These are phyloP conservation scores for Russula compacta DNA, from an alignment of 768 basidiomycete species.

Conservation along the genomic window DNA sequence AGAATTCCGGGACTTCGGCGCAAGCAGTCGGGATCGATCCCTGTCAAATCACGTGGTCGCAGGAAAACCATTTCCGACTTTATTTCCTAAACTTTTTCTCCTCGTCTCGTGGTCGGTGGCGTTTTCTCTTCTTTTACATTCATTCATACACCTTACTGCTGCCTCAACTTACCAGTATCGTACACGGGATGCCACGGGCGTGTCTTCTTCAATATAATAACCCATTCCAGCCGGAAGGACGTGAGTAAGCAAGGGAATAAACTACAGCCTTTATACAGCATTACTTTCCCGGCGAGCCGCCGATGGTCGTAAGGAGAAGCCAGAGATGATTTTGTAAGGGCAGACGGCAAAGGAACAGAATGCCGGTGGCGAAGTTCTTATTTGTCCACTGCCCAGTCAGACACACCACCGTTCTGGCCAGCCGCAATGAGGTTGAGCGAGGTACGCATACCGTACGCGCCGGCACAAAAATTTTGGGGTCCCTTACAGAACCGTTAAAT, in stretches of 20 bases:
- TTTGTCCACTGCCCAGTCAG: too few species aligned
- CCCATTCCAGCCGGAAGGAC: background rate
- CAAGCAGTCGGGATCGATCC: too few species aligned
- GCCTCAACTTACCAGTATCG: too few species aligned
- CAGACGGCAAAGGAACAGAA: background rate
- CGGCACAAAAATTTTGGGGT: background rate
- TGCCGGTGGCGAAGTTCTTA: background rate
- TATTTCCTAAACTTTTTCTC: too few species aligned
- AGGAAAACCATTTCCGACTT: too few species aligned
- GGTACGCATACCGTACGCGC: background rate
- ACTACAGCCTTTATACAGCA: background rate
- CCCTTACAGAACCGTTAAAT: background rate
- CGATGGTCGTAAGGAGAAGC: background rate
- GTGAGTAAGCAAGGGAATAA: background rate
- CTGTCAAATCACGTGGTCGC: too few species aligned
- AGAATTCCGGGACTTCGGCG: too few species aligned
- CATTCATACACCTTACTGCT: too few species aligned
- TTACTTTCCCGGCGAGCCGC: background rate
- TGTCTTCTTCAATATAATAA: too few species aligned
- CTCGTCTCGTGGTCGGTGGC: too few species aligned
- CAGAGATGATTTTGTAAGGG: background rate
- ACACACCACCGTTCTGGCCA: background rate
- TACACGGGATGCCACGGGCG: too few species aligned
- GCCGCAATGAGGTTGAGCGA: background rate
- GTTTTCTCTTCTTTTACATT: too few species aligned